Conservation (phyloP, 2,329 filamentous ascomycete genomes). For the Aspergillus brunneoviolaceus region DNA sequence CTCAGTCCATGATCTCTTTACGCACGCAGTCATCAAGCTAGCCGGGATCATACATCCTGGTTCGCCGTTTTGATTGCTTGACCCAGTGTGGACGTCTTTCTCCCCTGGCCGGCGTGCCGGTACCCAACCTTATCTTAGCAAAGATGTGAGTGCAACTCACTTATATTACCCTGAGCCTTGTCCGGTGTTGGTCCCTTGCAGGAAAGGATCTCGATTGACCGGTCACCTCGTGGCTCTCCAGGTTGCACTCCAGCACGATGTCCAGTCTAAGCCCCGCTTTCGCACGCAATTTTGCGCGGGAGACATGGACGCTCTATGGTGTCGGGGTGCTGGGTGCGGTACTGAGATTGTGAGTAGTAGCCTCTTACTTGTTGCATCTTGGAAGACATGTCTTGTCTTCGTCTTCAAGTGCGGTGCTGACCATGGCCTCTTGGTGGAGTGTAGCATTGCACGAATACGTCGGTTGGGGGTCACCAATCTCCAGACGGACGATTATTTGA, state of each 20-base stretch:
- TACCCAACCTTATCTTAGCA: neutral
- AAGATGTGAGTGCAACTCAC: neutral
- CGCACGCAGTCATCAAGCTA: neutral
- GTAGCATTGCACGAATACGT: slow-evolving; percentile 40
- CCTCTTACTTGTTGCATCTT: slow-evolving; percentile 17
- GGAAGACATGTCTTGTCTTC: neutral
- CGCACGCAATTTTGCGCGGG: slow-evolving; percentile 29
- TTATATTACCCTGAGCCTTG: slow-evolving; percentile 5
- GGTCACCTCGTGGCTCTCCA: slow-evolving; percentile 11
- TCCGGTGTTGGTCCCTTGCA: slow-evolving; percentile 4
- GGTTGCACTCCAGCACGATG: slow-evolving; percentile 28
- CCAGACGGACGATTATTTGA: slow-evolving; percentile 57
- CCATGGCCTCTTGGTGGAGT: neutral
- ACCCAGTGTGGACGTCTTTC: neutral
- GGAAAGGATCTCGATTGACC: slow-evolving; percentile 12
- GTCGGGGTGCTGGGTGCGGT: slow-evolving; percentile 39
- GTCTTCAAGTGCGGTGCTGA: slow-evolving; percentile 1
- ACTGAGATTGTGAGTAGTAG: slow-evolving; percentile 41
- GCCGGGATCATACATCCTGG: neutral
- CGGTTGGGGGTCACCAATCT: slow-evolving; percentile 50
- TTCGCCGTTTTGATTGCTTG: neutral
- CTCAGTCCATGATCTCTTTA: neutral
- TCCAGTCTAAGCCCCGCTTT: slow-evolving; percentile 30
- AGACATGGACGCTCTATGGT: slow-evolving; percentile 45
- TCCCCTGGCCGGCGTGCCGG: neutral